Percentiles rank a stretch among this genome's conserved stretches.
Conservation (phyloP, 78 protist genomes). For the Guillardia theta region DNA sequence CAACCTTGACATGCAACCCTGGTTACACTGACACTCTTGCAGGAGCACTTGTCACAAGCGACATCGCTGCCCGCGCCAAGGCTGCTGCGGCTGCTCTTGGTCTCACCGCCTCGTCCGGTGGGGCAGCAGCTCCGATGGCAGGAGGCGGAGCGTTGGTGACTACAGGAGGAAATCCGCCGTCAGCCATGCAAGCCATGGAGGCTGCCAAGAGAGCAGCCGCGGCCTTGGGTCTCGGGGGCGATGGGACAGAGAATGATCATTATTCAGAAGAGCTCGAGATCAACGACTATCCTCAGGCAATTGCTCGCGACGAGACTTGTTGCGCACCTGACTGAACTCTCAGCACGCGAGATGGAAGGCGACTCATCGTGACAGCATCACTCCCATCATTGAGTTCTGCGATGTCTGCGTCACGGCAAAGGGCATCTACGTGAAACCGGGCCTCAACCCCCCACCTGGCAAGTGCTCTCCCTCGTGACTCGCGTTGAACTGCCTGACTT, state of each 20-base stretch:
- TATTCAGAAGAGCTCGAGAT: slow-evolving; percentile 81
- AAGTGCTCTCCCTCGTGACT: background rate
- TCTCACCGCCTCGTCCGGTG: background rate
- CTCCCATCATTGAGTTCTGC: slow-evolving; percentile 50
- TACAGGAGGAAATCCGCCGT: too few relatives aligned
- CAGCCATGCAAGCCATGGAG: background rate
- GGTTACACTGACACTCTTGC: too few relatives aligned
- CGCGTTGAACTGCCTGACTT: background rate
- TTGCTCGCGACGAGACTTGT: background rate
- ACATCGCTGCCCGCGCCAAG: background rate
- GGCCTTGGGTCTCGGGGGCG: background rate
- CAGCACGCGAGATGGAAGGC: background rate
- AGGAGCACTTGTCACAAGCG: too few relatives aligned
- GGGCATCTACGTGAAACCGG: slow-evolving; percentile 77
- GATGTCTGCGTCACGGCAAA: slow-evolving; percentile 68
- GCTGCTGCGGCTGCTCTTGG: slow-evolving; percentile 11
- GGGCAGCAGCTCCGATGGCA: background rate
- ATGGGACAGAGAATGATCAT: background rate
- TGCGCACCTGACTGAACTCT: background rate
- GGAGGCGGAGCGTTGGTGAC: too few relatives aligned
- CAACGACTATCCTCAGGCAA: slow-evolving; percentile 91
- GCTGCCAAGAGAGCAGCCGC: background rate
- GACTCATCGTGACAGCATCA: slow-evolving; percentile 53
- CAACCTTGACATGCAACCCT: too few relatives aligned
- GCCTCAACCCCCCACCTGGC: background rate